Percentiles rank a stretch among this genome's conserved stretches.
Evolutionary conservation across 2,329 filamentous ascomycete genomes (phyloP).

Genomic region (Ambrosiella xylebori): DNA sequence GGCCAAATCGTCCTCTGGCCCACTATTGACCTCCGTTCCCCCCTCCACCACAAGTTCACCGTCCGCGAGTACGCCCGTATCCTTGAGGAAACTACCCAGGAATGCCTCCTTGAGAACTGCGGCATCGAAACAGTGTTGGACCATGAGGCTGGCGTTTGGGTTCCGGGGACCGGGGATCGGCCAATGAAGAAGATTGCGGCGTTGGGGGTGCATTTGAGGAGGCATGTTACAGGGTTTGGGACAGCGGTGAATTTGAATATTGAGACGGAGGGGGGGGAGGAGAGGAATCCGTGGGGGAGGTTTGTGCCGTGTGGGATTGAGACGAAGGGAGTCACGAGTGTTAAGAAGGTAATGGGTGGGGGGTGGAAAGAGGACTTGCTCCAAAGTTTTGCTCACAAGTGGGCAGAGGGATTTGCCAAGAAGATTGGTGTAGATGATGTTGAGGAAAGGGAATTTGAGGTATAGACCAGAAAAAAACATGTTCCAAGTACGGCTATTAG

Average conservation of each 20-base stretch:
- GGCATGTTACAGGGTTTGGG: slow-evolving; percentile 71
- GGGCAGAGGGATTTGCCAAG: slow-evolving; percentile 10
- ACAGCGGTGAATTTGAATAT: slow-evolving; percentile 63
- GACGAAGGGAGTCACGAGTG: slow-evolving; percentile 62
- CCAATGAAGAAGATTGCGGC: slow-evolving; percentile 60
- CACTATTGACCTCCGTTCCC: slow-evolving; percentile 58
- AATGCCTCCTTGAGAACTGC: slow-evolving; percentile 38
- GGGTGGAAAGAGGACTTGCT: slow-evolving; percentile 1
- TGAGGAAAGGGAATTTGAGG: background rate
- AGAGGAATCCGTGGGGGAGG: slow-evolving; percentile 39
- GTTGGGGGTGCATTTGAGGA: slow-evolving; percentile 74
- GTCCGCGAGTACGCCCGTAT: slow-evolving; percentile 62
- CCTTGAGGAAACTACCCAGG: slow-evolving; percentile 60
- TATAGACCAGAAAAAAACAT: background rate
- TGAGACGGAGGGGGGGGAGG: slow-evolving; percentile 27
- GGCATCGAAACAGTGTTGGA: slow-evolving; percentile 40
- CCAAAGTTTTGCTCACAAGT: slow-evolving; percentile 3
- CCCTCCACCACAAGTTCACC: slow-evolving; percentile 38
- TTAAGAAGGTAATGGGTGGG: slow-evolving; percentile 34
- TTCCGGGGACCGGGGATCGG: slow-evolving; percentile 19
- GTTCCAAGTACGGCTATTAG: background rate
- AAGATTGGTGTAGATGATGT: slow-evolving; percentile 1
- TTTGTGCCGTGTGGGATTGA: slow-evolving; percentile 84
- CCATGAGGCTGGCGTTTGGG: slow-evolving; percentile 78
- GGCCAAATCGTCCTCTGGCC: slow-evolving; percentile 90